Evolutionary conservation across 2,329 filamentous ascomycete species (phyloP).

Genomic region (Aspergillus sp.): DNA sequence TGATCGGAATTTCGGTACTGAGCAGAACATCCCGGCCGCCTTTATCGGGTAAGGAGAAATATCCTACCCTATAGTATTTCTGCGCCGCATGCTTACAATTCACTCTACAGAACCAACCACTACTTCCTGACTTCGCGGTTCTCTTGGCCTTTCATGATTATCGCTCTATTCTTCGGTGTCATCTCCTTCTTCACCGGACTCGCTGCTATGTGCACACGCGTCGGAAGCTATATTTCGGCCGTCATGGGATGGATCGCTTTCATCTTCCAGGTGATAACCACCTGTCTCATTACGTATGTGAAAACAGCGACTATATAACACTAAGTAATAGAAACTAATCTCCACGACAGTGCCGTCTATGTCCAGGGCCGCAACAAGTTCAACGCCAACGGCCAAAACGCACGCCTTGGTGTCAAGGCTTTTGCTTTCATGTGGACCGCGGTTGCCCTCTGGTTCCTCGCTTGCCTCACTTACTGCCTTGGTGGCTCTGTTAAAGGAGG

Average conservation of each 20-base stretch:
- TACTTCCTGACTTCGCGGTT: constrained; percentile 89
- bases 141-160: constrained; percentile 87
- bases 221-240: constrained; percentile 53
- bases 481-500: constrained; percentile 36
- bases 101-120: constrained; percentile 50
- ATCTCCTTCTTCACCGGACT: constrained; percentile 47
- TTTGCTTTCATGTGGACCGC: constrained; percentile 65
- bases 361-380: constrained; percentile 60
- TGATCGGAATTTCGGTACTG: constrained; percentile 59
- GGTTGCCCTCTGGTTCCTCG: constrained; percentile 54
- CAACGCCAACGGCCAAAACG: constrained; percentile 47
- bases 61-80: background rate
- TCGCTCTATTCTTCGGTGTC: constrained; percentile 73
- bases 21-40: constrained; percentile 50
- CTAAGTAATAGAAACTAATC: constrained; percentile 7
- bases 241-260: constrained; percentile 54
- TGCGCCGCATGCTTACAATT: background rate
- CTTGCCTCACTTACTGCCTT: constrained; percentile 58
- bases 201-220: constrained; percentile 52
- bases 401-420: constrained; percentile 57
- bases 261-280: constrained; percentile 59
- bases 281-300: constrained; percentile 63
- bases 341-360: constrained; percentile 53
- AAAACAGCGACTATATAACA: background rate
- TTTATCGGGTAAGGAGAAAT: constrained; percentile 53